These are phyloP conservation scores for Monosporascus ibericus DNA, from an alignment of 2,329 filamentous ascomycete species.

Conservation along the genomic window DNA sequence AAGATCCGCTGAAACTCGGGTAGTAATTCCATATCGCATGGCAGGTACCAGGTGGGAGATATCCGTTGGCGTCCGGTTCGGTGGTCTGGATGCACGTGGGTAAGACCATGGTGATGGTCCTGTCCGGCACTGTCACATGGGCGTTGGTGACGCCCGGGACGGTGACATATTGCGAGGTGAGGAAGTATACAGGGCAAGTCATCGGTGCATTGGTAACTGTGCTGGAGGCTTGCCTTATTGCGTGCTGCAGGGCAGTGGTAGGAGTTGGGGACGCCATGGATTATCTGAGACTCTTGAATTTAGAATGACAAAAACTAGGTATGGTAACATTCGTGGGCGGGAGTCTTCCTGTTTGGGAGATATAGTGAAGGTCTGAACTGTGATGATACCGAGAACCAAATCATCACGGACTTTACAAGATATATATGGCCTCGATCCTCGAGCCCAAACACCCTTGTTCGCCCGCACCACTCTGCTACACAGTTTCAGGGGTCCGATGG, in stretches of 20 bases:
- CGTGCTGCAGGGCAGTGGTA: slow-evolving; percentile 1
- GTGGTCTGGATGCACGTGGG: slow-evolving; percentile 32
- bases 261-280: too few species aligned
- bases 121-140: slow-evolving; percentile 20
- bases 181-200: slow-evolving; percentile 13
- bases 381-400: too few species aligned
- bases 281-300: too few species aligned
- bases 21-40: slow-evolving; percentile 28
- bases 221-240: slow-evolving; percentile 3
- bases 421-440: too few species aligned
- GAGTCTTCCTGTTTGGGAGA: too few species aligned
- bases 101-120: slow-evolving; percentile 25
- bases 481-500: too few species aligned
- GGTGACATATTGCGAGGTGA: slow-evolving; percentile 23
- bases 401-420: too few species aligned
- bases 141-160: slow-evolving; percentile 21
- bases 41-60: slow-evolving; percentile 24
- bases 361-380: too few species aligned
- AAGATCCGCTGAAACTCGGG: slow-evolving; percentile 24
- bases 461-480: too few species aligned
- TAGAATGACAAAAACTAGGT: too few species aligned
- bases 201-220: slow-evolving; percentile 4
- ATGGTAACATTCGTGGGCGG: too few species aligned
- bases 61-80: slow-evolving; percentile 26
- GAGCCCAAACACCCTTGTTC: too few species aligned